A percentile compares a stretch with the other conserved stretches of the same genome.
phyloP scores from a whole-genome alignment of 1,284 basidiomycete genomes.

The Ustilago trichophora region DNA sequence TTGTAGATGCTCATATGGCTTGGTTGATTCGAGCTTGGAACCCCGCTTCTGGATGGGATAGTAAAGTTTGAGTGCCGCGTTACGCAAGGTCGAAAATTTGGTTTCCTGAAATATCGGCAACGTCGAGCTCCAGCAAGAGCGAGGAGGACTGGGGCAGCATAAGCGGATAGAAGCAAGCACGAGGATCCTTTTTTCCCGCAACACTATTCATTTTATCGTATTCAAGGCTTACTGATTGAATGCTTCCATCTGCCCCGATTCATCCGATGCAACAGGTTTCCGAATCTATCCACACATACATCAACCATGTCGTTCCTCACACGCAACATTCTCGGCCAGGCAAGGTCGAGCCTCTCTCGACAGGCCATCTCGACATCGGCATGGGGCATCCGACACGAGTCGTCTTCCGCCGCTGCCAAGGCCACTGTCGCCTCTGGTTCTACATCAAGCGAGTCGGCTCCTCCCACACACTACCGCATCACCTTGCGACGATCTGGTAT shows the following conservation, averaged over 20 bases:
- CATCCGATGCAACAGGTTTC: background rate
- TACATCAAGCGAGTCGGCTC: conserved; percentile 31
- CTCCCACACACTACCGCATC: conserved; percentile 79
- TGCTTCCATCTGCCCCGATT: too few relatives aligned
- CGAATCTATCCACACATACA: background rate
- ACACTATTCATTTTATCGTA: too few relatives aligned
- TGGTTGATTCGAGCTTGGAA: conserved; percentile 52
- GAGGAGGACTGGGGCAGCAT: too few relatives aligned
- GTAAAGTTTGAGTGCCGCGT: conserved; percentile 50
- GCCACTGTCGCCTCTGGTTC: conserved; percentile 25
- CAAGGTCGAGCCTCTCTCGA: conserved; percentile 21
- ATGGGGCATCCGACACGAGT: conserved; percentile 45
- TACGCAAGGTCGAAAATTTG: conserved; percentile 53
- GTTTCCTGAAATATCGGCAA: conserved; percentile 49
- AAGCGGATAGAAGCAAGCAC: too few relatives aligned
- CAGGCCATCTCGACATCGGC: conserved; percentile 17
- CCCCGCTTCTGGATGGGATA: conserved; percentile 36
- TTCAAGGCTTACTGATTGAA: too few relatives aligned
- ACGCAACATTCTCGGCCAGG: conserved; percentile 36
- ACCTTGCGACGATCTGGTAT: conserved; percentile 84
- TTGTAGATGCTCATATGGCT: conserved; percentile 31
- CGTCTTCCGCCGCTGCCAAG: conserved; percentile 18
- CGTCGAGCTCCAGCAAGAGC: conserved; percentile 8
- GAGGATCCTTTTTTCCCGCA: too few relatives aligned
- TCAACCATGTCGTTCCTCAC: conserved; percentile 28